These are phyloP conservation scores for Yamadazyma atlantica DNA, from an alignment of 1,139 yeast genomes.

Conservation along the genomic window DNA sequence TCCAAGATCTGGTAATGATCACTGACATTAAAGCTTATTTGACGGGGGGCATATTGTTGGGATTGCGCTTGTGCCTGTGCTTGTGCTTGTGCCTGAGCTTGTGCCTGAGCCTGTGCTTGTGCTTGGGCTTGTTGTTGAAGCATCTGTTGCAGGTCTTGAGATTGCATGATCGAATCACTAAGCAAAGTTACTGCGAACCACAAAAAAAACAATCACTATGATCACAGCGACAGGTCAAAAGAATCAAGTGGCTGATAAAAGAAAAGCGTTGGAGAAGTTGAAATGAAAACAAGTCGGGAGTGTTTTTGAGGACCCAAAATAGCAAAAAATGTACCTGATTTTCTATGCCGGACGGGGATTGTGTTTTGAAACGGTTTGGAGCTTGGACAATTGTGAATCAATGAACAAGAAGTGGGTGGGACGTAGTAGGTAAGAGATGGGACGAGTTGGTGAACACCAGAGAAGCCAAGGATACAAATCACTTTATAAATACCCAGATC, in stretches of 20 bases:
- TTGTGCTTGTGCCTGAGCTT: conserved; percentile 7
- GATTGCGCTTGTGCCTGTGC: conserved; percentile 6
- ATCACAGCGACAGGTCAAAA: no score
- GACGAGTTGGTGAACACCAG: neutral
- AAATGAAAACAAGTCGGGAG: neutral
- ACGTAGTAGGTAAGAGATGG: neutral
- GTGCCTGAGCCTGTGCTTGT: conserved; percentile 7
- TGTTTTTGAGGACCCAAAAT: neutral
- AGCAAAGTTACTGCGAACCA: neutral
- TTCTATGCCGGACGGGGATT: conserved; percentile 3
- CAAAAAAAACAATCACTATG: neutral
- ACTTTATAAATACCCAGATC: no score
- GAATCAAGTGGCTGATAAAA: no score
- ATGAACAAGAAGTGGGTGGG: neutral
- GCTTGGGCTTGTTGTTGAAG: conserved; percentile 6
- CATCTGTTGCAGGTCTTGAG: neutral
- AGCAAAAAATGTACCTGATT: conserved; percentile 2
- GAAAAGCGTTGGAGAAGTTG: no score
- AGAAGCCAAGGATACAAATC: neutral
- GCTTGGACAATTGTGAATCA: neutral
- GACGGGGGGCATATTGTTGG: conserved; percentile 26
- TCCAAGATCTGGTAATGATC: conserved; percentile 83
- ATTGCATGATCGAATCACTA: neutral
- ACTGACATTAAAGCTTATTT: conserved; percentile 80
- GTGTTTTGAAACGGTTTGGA: neutral